Evolutionary conservation across 2,329 filamentous ascomycete genomes (phyloP).

Genomic region (Claviceps paspali): DNA sequence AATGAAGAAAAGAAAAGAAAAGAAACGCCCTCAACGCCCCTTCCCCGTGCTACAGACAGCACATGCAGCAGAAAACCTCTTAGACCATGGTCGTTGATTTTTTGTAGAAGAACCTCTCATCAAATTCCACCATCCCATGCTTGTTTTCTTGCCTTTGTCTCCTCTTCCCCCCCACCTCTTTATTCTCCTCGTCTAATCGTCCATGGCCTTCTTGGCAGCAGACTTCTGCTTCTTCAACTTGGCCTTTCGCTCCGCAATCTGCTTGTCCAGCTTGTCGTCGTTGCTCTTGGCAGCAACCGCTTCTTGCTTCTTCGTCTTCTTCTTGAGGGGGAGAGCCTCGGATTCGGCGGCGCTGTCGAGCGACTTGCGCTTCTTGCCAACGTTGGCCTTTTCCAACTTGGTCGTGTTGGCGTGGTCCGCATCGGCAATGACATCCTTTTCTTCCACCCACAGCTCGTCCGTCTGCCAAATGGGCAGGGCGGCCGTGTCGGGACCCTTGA

Average conservation of each 20-base stretch:
- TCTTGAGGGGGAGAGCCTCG: slow-evolving; percentile 17
- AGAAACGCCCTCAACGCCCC: slow-evolving; percentile 16
- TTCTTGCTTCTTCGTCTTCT: slow-evolving; percentile 19
- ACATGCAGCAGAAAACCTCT: slow-evolving; percentile 6
- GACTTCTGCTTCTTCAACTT: slow-evolving; percentile 45
- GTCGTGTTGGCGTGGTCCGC: slow-evolving; percentile 32
- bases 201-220: slow-evolving; percentile 35
- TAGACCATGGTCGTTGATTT: background rate
- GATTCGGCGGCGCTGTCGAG: slow-evolving; percentile 25
- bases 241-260: slow-evolving; percentile 43
- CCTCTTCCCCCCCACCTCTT: no score
- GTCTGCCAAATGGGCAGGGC: slow-evolving; percentile 91
- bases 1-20: background rate
- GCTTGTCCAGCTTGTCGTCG: slow-evolving; percentile 39
- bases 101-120: background rate
- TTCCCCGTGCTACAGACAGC: slow-evolving; percentile 12
- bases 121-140: background rate
- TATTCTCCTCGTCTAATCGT: no score
- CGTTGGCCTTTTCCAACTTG: slow-evolving; percentile 37
- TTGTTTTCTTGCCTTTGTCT: slow-evolving; percentile 1
- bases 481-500: slow-evolving; percentile 81
- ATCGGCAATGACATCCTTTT: slow-evolving; percentile 55
- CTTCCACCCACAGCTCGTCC: slow-evolving; percentile 78
- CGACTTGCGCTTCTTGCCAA: slow-evolving; percentile 51
- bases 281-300: slow-evolving; percentile 27